Evolutionary conservation across 176 grass and related monocot species (phyloP).

Genomic region (Aegilops umbellulata): DNA sequence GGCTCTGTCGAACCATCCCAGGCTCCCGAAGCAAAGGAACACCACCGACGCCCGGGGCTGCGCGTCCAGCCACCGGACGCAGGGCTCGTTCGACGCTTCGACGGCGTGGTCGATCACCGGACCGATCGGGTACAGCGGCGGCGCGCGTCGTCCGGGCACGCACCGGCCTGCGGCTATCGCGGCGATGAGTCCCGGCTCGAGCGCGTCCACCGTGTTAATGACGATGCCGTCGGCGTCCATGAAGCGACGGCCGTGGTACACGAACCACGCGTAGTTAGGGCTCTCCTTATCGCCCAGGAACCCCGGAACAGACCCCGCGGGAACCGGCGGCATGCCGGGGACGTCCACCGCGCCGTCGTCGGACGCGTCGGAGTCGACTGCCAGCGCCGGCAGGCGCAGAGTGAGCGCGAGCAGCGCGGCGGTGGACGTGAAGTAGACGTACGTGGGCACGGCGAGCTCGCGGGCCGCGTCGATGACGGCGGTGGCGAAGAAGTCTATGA

Average conservation of each 20-base stretch:
- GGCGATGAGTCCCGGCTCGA: slow-evolving; percentile 28
- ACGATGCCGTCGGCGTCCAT: slow-evolving; percentile 51
- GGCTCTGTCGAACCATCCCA: slow-evolving; percentile 35
- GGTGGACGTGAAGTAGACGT: slow-evolving; percentile 58
- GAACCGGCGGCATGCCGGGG: slow-evolving; percentile 46
- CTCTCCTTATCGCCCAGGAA: slow-evolving; percentile 15
- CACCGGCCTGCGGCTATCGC: slow-evolving; percentile 23
- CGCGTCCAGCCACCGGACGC: slow-evolving; percentile 51
- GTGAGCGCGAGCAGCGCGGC: slow-evolving; percentile 39
- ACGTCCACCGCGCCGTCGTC: slow-evolving; percentile 33
- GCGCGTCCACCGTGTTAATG: slow-evolving; percentile 48
- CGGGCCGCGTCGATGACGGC: slow-evolving; percentile 37
- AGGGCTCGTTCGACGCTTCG: background rate
- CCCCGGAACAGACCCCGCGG: slow-evolving; percentile 18
- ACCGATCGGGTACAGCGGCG: slow-evolving; percentile 52
- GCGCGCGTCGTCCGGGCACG: slow-evolving; percentile 2
- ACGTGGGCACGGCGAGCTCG: slow-evolving; percentile 40
- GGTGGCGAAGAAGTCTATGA: slow-evolving; percentile 66
- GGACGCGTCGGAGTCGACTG: slow-evolving; percentile 31
- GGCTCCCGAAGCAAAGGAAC: slow-evolving; percentile 65
- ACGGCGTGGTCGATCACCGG: slow-evolving; percentile 10
- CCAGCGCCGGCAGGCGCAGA: slow-evolving; percentile 37
- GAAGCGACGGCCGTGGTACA: slow-evolving; percentile 49
- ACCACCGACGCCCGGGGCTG: slow-evolving; percentile 54
- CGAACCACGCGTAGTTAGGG: slow-evolving; percentile 50